Evolutionary conservation across 2,329 filamentous ascomycete species (phyloP).

Genomic region (Sclerotiophoma versabilis): DNA sequence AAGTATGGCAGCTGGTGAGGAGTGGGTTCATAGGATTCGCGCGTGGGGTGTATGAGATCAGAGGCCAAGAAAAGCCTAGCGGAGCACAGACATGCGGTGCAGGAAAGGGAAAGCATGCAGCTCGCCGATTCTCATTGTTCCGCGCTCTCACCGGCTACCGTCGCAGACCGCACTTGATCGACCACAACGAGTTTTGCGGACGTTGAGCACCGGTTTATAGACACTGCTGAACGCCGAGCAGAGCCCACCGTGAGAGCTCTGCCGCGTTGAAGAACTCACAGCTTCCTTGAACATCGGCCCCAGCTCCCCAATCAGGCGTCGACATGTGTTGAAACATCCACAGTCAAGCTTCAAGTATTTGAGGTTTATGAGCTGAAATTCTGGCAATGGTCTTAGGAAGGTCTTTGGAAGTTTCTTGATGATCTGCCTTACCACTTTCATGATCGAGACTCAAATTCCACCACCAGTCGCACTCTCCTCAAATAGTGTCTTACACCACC

Average conservation of each 20-base stretch:
- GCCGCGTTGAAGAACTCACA: not conserved
- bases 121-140: slow-evolving; percentile 30
- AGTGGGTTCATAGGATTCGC: slow-evolving; percentile 28
- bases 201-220: not conserved
- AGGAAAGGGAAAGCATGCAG: slow-evolving; percentile 22
- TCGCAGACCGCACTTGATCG: slow-evolving; percentile 1
- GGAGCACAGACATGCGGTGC: not conserved
- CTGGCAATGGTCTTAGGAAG: not conserved
- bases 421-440: not conserved
- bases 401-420: not conserved
- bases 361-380: not conserved
- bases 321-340: not conserved
- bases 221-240: not conserved
- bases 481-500: not conserved
- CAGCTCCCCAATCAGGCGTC: not conserved
- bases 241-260: not conserved
- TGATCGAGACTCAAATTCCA: not conserved
- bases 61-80: slow-evolving; percentile 38
- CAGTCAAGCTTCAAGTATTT: not conserved
- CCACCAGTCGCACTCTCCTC: too few species aligned
- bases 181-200: not conserved
- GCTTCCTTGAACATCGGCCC: not conserved
- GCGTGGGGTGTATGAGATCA: slow-evolving; percentile 43
- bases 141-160: slow-evolving; percentile 4
- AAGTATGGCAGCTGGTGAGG: slow-evolving; percentile 31